These are phyloP conservation scores for Petrea volubilis DNA, from an alignment of 257 asterid genomes.

Conservation along the genomic window DNA sequence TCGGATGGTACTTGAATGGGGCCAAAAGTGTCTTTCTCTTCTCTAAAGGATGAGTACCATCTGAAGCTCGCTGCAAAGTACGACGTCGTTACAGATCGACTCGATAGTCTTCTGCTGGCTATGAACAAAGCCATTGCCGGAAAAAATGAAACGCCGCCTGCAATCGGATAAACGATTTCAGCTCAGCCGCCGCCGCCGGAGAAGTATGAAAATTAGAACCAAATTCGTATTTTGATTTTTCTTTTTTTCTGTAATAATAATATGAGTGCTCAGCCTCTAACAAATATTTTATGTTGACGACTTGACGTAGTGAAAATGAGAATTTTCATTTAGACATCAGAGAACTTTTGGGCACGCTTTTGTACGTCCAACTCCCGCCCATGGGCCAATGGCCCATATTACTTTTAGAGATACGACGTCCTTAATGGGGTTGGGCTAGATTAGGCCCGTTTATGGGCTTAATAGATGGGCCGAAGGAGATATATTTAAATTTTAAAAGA, in stretches of 20 bases:
- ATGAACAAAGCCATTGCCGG: conserved; percentile 55
- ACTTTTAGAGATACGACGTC: neutral
- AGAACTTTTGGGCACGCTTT: conserved; percentile 29
- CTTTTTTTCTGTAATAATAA: neutral
- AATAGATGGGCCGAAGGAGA: neutral
- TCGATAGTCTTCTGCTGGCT: conserved; percentile 59
- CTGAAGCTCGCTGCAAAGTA: conserved; percentile 44
- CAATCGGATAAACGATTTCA: conserved; percentile 4
- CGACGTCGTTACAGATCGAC: conserved; percentile 40
- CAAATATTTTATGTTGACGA: neutral
- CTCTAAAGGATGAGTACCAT: conserved; percentile 70
- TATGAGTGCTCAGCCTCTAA: conserved; percentile 22
- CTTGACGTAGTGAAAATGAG: neutral
- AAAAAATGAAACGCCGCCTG: conserved; percentile 6
- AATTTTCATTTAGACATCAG: neutral
- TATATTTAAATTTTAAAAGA: neutral
- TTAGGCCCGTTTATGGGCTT: neutral
- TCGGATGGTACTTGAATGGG: conserved; percentile 86
- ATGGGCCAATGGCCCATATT: neutral
- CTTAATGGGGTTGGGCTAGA: neutral
- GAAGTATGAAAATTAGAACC: conserved; percentile 4
- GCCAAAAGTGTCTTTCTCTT: conserved; percentile 91
- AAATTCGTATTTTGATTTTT: conserved; percentile 19
- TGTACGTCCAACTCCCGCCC: conserved; percentile 11
- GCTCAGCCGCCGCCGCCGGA: conserved; percentile 15